phyloP scores from a whole-genome alignment of 1,284 basidiomycete genomes.

The Boletellus sp. region DNA sequence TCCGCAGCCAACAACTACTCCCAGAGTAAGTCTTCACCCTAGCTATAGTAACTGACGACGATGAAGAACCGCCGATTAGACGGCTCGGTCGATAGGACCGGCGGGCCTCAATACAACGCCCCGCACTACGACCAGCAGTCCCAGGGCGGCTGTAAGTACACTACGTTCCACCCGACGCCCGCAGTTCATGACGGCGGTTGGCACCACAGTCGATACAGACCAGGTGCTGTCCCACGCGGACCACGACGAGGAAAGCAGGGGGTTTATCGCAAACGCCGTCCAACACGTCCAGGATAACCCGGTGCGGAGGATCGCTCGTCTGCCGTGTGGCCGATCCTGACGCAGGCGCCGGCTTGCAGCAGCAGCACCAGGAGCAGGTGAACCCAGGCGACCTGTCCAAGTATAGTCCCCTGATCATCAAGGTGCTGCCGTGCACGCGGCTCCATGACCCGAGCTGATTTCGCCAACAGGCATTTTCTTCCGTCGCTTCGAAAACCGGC shows the following conservation, averaged over 20 bases:
- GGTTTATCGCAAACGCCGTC: slow-evolving; percentile 20
- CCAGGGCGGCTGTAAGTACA: slow-evolving; percentile 36
- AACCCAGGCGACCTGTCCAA: slow-evolving; percentile 10
- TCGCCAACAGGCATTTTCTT: slow-evolving; percentile 19
- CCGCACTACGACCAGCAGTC: slow-evolving; percentile 38
- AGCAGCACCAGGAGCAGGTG: slow-evolving; percentile 18
- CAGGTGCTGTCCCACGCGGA: slow-evolving; percentile 47
- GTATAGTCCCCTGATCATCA: slow-evolving; percentile 23
- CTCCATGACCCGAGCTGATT: slow-evolving; percentile 9
- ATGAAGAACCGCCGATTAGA: no score
- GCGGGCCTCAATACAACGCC: slow-evolving; percentile 58
- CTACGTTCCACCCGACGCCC: background rate
- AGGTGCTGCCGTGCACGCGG: slow-evolving; percentile 4
- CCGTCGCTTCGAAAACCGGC: slow-evolving; percentile 19
- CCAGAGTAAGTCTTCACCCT: slow-evolving; percentile 17
- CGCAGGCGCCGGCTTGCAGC: slow-evolving; percentile 4
- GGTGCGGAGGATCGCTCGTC: slow-evolving; percentile 6
- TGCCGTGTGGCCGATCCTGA: slow-evolving; percentile 1
- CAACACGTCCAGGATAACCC: slow-evolving; percentile 24
- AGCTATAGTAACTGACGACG: no score
- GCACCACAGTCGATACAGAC: slow-evolving; percentile 51
- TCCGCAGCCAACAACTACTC: slow-evolving; percentile 34
- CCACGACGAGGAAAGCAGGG: slow-evolving; percentile 7
- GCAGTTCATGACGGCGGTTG: background rate
- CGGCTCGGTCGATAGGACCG: no score